Evolutionary conservation across 176 grass and related monocot species (phyloP), one percentile per base, ranked within the genome.

Genomic region (Otatea glauca): DNA sequence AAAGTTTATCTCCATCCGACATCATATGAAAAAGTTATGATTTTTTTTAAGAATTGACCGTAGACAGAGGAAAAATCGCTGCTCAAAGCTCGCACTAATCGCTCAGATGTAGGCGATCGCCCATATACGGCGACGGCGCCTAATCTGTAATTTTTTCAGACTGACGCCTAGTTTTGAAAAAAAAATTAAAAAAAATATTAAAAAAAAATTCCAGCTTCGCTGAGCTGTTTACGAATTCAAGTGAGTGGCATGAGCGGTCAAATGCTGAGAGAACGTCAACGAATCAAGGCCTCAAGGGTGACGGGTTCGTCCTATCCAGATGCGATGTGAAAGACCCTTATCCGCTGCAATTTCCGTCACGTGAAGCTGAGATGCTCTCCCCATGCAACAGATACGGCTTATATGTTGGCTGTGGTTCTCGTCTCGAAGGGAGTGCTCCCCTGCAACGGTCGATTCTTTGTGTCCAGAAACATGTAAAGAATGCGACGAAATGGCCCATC

Each of bases 381-480:
- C 5, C 14, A 5, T 50, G 48, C 48, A 29, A 29, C 29, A 29
- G 29, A 29, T 29, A 0, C 29, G 0, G 29, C 29, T 29, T 29
- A 29, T 1, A 8, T n/a, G 54, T 58, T 47, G 44, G 10, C 44
- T 3, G 44, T 47, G 44, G 11, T 13, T 48, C 45, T 9, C 39
- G 12, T 4, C 47, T 13, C 12, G 47, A 13, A 18, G 34, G 10
- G 14, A 53, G 20, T 37, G 44, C 9, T 39, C 23, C 55, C 74
- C 15, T 32, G 20, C 70, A 87, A 82, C 78, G 78, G 85, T 82
- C 49, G 25, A 60, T 23, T 58, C 35, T 37, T 56, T 68, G 39
- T 12, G 23, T 66, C 53, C 34, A 25, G 81, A 81, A 58, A n/a
- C 53, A 20, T 54, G 62, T 51, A 65, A 74, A 24, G 0, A 48